Conservation (phyloP, 306 rosid species). For the Rubus idaeus region DNA sequence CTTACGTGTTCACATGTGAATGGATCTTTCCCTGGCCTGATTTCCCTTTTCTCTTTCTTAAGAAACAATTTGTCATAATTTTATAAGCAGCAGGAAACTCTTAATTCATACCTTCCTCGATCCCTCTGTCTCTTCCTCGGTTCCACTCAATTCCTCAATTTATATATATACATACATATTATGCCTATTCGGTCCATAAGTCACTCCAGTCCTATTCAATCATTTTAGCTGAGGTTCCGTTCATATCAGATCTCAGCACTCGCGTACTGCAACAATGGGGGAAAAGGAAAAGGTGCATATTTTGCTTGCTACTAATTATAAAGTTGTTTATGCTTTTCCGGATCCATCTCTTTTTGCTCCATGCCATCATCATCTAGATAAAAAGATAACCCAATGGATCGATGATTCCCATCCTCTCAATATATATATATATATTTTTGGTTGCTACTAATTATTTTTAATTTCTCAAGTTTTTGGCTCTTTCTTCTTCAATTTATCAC, state of each 20-base stretch:
- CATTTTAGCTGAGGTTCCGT: background rate
- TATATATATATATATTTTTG: background rate
- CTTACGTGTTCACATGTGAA: background rate
- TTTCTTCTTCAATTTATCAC: background rate
- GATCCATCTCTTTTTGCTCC: background rate
- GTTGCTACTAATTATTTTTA: background rate
- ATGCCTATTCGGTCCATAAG: background rate
- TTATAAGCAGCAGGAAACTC: background rate
- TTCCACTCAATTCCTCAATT: background rate
- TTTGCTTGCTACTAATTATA: background rate
- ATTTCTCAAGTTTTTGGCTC: background rate
- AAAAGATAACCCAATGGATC: background rate
- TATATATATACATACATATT: background rate
- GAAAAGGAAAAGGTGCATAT: conserved; percentile 16
- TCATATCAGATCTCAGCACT: background rate
- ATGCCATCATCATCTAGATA: background rate
- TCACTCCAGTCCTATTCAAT: conserved; percentile 9
- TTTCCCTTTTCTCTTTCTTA: background rate
- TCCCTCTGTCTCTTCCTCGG: background rate
- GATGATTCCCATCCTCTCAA: background rate
- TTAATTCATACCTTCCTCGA: background rate
- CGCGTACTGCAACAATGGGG: conserved; percentile 10
- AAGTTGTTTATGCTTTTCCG: background rate
- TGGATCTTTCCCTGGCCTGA: background rate
- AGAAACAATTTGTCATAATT: background rate